Evolutionary conservation across 2,329 filamentous ascomycete species (phyloP), one percentile per base, ranked within the genome.

Genomic region (Neofusicoccum parvum): DNA sequence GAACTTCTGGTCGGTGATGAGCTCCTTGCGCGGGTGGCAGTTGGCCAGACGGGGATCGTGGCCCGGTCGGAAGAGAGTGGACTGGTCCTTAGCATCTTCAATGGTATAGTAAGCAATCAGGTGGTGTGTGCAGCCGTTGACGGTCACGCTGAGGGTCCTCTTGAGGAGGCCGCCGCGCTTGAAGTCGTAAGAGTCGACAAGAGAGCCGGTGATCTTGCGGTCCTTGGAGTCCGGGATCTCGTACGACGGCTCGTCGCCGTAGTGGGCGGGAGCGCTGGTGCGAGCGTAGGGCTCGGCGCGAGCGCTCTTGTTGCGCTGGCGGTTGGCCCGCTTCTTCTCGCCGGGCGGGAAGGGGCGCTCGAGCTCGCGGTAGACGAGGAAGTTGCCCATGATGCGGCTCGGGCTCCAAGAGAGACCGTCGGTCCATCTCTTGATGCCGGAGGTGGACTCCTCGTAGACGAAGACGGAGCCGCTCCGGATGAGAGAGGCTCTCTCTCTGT

Each of bases 371-470:
- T 96, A 96, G 70, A 96, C 87, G 49, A 96, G 84, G 71, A 92
- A 96, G 74, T 95, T 95, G 66, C 90, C 90, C 54, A 94, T 82
- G 54, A 96, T 94, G 15, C 91, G 89, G 76, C 90, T 96, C 0
- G 94, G 94, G 70, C 92, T 96, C 94, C 94, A 97, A 6, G 90
- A 89, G 11, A 94, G 87, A 14, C 94, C 93, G 71, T 97, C 94
- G 0, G 93, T 97, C 94, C 94, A 97, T 65, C 94, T 86, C 80
- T 96, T 96, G 80, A 97, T 96, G 5, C 92, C 92, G 0, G 93
- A 96, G 0, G 92, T 89, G 67, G 92, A 90, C 76, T 97, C 92
- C 73, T 96, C 92, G 76, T 97, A 97, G 69, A 97, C 92, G 78
- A 97, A 65, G 53, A 97, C 87, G 70, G 90, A 90, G 41, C 94